A percentile compares a stretch with the other conserved stretches of the same genome.
Conservation (phyloP, 2,329 filamentous ascomycete species). For the Fusarium stilboides region DNA sequence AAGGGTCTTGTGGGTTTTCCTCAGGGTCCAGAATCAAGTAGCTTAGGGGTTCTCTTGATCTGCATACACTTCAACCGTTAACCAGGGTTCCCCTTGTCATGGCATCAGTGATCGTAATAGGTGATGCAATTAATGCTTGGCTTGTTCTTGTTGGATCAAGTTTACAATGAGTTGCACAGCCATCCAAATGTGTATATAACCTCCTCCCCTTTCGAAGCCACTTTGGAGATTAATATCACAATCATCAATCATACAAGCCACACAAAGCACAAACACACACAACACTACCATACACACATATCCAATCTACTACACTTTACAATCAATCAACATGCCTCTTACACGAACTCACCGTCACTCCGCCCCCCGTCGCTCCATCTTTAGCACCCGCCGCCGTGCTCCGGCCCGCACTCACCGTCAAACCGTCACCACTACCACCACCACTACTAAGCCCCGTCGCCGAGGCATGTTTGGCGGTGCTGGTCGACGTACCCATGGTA, state of each 20-base stretch:
- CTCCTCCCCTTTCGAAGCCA: neutral
- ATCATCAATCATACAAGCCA: slow-evolving; percentile 15
- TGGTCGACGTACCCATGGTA: slow-evolving; percentile 56
- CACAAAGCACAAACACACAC: slow-evolving; percentile 21
- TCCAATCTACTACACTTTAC: neutral
- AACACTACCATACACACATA: slow-evolving; percentile 7
- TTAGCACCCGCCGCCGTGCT: slow-evolving; percentile 45
- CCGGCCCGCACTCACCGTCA: slow-evolving; percentile 47
- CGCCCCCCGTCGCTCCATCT: slow-evolving; percentile 50
- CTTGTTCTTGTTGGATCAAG: neutral
- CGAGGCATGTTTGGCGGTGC: slow-evolving; percentile 59
- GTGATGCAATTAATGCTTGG: slow-evolving; percentile 42
- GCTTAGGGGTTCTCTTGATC: slow-evolving; percentile 15
- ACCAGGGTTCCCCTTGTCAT: slow-evolving; percentile 25
- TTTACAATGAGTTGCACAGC: neutral
- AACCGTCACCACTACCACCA: slow-evolving; percentile 56
- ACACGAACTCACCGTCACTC: slow-evolving; percentile 46
- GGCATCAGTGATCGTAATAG: slow-evolving; percentile 39
- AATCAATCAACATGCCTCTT: slow-evolving; percentile 52
- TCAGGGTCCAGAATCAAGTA: slow-evolving; percentile 16
- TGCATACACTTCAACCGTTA: slow-evolving; percentile 4
- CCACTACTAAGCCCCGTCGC: slow-evolving; percentile 60
- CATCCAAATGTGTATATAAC: slow-evolving; percentile 35
- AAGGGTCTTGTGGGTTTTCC: neutral
- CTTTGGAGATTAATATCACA: neutral